Evolutionary conservation across 768 basidiomycete genomes (phyloP).

Genomic region (Pleurotus giganteus): DNA sequence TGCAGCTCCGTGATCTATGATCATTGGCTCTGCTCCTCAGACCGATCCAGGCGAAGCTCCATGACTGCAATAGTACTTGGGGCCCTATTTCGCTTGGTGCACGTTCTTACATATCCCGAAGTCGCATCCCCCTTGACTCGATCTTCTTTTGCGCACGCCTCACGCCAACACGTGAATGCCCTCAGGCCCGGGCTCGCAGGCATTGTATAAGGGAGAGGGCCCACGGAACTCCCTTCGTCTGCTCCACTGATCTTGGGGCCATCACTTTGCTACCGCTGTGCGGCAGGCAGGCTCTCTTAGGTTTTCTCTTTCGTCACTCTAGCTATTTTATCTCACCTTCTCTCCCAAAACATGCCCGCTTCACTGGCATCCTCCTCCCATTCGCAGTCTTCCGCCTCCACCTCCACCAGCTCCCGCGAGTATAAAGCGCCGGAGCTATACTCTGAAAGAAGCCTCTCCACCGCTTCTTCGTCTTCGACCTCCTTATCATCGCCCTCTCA

Average conservation of each 20-base stretch:
- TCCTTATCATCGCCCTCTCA: neutral
- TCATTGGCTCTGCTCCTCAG: neutral
- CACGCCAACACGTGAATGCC: neutral
- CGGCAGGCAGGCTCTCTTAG: neutral
- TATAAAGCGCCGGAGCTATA: neutral
- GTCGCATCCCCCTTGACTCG: neutral
- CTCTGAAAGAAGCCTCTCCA: neutral
- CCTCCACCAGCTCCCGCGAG: neutral
- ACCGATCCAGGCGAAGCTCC: neutral
- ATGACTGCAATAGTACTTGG: neutral
- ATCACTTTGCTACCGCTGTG: neutral
- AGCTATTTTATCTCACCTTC: neutral
- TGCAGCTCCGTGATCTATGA: neutral
- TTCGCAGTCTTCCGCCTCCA: neutral
- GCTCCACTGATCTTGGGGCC: neutral
- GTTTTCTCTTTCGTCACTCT: neutral
- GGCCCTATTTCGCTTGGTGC: neutral
- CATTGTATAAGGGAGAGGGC: neutral
- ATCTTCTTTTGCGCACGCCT: neutral
- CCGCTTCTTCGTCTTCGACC: neutral
- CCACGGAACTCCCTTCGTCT: neutral
- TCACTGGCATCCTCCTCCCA: neutral
- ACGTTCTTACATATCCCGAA: slow-evolving; percentile 2
- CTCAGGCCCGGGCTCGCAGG: slow-evolving; percentile 2
- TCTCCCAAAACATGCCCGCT: neutral